Percentiles rank a stretch among this genome's conserved stretches.
Evolutionary conservation across 306 rosid species (phyloP).

Genomic region (Quillaja saponaria): DNA sequence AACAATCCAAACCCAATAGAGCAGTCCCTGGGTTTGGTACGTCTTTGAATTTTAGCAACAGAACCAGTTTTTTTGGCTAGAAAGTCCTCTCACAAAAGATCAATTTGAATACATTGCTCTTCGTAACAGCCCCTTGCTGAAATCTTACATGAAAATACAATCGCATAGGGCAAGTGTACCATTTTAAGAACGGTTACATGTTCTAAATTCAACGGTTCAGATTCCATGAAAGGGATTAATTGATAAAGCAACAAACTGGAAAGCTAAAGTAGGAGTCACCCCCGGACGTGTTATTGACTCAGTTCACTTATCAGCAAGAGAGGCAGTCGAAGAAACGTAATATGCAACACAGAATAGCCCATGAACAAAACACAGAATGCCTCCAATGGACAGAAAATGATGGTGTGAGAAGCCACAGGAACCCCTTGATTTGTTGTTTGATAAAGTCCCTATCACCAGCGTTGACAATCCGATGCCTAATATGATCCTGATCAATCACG

Average conservation of each 20-base stretch:
- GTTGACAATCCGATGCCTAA: slow-evolving; percentile 71
- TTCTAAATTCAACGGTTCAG: neutral
- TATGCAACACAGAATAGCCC: slow-evolving; percentile 67
- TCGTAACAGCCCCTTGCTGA: too few species aligned
- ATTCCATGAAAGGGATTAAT: neutral
- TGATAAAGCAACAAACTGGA: neutral
- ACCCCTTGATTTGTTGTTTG: slow-evolving; percentile 68
- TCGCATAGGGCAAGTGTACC: too few species aligned
- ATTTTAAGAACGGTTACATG: too few species aligned
- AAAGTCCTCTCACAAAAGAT: too few species aligned
- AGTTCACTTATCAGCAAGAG: slow-evolving; percentile 27
- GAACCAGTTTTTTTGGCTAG: too few species aligned
- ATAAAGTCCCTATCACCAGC: slow-evolving; percentile 88
- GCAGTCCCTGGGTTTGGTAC: too few species aligned
- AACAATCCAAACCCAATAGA: too few species aligned
- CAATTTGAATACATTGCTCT: too few species aligned
- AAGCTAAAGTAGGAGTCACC: neutral
- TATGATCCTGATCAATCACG: slow-evolving; percentile 57
- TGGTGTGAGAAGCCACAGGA: slow-evolving; percentile 92
- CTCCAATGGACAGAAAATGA: slow-evolving; percentile 94
- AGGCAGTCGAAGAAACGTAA: slow-evolving; percentile 73
- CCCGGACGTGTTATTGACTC: neutral
- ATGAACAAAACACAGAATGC: slow-evolving; percentile 86
- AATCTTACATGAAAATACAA: too few species aligned
- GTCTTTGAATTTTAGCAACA: too few species aligned